Base-by-base conservation (phyloP, 306 rosid genomes). In the Pyrus pyrifolia region DNA sequence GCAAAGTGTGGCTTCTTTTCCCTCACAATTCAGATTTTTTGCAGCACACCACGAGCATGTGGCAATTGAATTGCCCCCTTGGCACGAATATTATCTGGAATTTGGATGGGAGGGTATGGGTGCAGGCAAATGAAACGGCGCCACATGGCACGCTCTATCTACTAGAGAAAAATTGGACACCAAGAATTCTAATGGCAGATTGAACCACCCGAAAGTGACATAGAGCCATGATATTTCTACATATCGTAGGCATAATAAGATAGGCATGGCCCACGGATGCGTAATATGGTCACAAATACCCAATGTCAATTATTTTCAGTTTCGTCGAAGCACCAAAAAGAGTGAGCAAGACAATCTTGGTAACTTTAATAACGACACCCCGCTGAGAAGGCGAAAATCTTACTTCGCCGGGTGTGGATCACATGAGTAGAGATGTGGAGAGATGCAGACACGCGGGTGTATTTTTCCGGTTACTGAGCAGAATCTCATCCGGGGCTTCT, bases 91-190 rank as follows among this genome's bases (percentile, higher is more conserved):
- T 84, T 86, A 88, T 90, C 93, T 83, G 71, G 83, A 90, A 0
- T 35, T 7, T 83, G 67, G 62, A 49, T 49, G 83, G 84, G 82
- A 81, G 73, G 45, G 72, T 83, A 15, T 53, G 38, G 44, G 8
- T 38, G 11, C 14, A 15, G 44, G 73, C 97, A 31, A 95, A 95
- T 91, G 73, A 76, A 25, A 25, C 5, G 1, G 4, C 22, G 97
- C 88, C 99, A 95, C 87, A 90, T 89, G 40, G 77, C 71, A 35
- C 12, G 3, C 67, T 76, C 79, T 92, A 95, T 95, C 99, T 79
- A 72, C 63, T 55, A 0, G 1, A 22, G 60, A 23, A 74, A 70
- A 51, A 33, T 71, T 58, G 14, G 77, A 77, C 83, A 81, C 94
- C 88, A 90, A 80, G 57, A 76, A 62, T 81, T 89, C 71, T 8